Percentiles rank a stretch among this genome's conserved stretches.
Conservation (phyloP, 108 stramenopile genomes). For the Stephanodiscus triporus region DNA sequence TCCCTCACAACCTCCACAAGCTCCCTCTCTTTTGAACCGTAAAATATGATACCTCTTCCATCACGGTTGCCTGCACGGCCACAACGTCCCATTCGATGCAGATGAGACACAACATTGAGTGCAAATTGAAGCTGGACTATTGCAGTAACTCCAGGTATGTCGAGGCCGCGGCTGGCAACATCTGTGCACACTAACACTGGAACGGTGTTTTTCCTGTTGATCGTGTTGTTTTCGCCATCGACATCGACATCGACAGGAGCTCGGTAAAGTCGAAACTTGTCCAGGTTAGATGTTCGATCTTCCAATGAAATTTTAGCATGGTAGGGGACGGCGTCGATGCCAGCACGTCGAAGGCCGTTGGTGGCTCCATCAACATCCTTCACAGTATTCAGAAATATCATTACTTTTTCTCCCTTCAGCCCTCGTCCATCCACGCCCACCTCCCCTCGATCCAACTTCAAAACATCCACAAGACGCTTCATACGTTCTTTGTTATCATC, state of each 20-base stretch:
- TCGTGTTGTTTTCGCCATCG: conserved; percentile 25
- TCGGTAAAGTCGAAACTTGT: conserved; percentile 73
- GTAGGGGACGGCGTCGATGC: conserved; percentile 77
- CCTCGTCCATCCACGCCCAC: conserved; percentile 60
- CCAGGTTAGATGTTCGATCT: conserved; percentile 84
- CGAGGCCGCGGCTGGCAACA: conserved; percentile 94
- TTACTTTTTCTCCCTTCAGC: conserved; percentile 81
- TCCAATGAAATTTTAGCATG: conserved; percentile 81
- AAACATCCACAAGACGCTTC: conserved; percentile 71
- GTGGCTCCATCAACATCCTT: conserved; percentile 85
- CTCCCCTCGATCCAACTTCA: conserved; percentile 49
- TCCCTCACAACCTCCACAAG: conserved; percentile 74
- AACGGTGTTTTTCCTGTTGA: conserved; percentile 57
- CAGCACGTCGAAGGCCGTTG: conserved; percentile 72
- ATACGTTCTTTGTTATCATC: conserved; percentile 81
- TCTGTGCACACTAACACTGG: conserved; percentile 96
- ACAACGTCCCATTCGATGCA: conserved; percentile 98
- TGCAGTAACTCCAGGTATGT: conserved; percentile 94
- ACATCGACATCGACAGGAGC: conserved; percentile 30
- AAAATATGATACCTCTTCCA: conserved; percentile 94
- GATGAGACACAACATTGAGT: conserved; percentile 92
- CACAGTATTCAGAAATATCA: conserved; percentile 88
- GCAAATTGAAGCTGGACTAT: conserved; percentile 98
- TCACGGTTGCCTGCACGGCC: conserved; percentile 93
- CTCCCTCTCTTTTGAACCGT: conserved; percentile 68